Percentiles rank a stretch among this genome's conserved stretches.
These are phyloP conservation scores for Mycena olivaceomarginata DNA, from an alignment of 768 basidiomycete genomes.

Conservation along the genomic window DNA sequence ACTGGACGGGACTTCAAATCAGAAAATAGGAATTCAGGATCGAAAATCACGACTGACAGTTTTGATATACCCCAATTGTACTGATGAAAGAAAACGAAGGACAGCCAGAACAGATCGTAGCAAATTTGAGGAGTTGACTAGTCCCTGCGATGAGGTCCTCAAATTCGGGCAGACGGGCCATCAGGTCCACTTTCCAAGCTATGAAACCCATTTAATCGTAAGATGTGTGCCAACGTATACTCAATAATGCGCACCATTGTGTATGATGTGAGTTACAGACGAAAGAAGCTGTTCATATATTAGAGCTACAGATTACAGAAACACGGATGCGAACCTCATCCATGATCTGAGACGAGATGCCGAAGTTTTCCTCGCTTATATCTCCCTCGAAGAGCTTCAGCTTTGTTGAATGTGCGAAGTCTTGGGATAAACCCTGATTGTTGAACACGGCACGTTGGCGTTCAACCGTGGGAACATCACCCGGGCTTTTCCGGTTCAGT, in stretches of 20 bases:
- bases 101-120: constrained; percentile 28
- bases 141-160: constrained; percentile 50
- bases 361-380: background rate
- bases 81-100: constrained; percentile 36
- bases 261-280: constrained; percentile 59
- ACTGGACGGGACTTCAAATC: background rate
- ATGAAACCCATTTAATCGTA: background rate
- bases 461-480: background rate
- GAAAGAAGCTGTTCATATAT: constrained; percentile 42
- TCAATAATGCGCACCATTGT: constrained; percentile 51
- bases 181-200: constrained; percentile 58
- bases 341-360: constrained; percentile 1
- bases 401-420: constrained; percentile 1
- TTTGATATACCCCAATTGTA: constrained; percentile 22
- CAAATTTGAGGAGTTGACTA: constrained; percentile 58
- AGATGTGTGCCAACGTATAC: background rate
- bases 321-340: background rate
- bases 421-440: background rate
- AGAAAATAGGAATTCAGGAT: background rate
- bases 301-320: background rate
- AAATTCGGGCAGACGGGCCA: constrained; percentile 49
- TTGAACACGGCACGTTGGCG: background rate
- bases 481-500: constrained; percentile 44
- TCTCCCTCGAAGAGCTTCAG: background rate
- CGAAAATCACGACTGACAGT: constrained; percentile 1